Evolutionary conservation across 1,284 basidiomycete genomes (phyloP).

Genomic region (Abortiporus biennis): DNA sequence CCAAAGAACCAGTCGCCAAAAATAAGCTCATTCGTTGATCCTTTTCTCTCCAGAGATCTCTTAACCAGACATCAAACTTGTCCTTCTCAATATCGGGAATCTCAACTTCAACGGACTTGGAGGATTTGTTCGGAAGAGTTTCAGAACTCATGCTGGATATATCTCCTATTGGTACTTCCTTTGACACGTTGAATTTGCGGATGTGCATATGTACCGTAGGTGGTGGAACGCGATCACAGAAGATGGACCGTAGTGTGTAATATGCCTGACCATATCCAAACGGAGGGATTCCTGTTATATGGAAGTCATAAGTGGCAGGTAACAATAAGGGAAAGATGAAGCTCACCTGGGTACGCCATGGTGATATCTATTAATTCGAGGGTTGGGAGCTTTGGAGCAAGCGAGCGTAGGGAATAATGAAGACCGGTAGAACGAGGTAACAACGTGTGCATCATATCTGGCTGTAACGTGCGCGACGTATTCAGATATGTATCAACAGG

Average conservation of each 20-base stretch:
- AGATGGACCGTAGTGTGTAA: conserved; percentile 87
- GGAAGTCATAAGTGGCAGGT: neutral
- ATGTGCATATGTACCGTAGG: conserved; percentile 86
- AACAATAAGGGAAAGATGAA: neutral
- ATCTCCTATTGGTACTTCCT: conserved; percentile 63
- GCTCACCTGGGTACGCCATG: conserved; percentile 79
- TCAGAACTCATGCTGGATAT: conserved; percentile 32
- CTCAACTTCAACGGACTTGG: conserved; percentile 42
- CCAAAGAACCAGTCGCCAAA: conserved; percentile 41
- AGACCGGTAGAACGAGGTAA: conserved; percentile 91
- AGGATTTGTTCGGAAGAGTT: conserved; percentile 17
- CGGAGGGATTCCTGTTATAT: conserved; percentile 38
- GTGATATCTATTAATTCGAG: conserved; percentile 87
- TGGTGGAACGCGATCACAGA: conserved; percentile 77
- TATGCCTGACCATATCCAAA: conserved; percentile 76
- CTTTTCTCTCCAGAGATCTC: conserved; percentile 79
- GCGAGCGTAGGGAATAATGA: conserved; percentile 77
- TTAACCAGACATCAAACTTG: conserved; percentile 81
- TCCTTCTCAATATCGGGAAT: conserved; percentile 64
- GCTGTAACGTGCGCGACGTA: conserved; percentile 33
- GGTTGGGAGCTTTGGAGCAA: conserved; percentile 71
- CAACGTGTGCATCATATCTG: conserved; percentile 74
- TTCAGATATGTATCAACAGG: conserved; percentile 5
- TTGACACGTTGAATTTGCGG: conserved; percentile 63
- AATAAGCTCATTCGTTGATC: conserved; percentile 69